Evolutionary conservation across 768 basidiomycete genomes (phyloP).

Genomic region (Russula vinacea): DNA sequence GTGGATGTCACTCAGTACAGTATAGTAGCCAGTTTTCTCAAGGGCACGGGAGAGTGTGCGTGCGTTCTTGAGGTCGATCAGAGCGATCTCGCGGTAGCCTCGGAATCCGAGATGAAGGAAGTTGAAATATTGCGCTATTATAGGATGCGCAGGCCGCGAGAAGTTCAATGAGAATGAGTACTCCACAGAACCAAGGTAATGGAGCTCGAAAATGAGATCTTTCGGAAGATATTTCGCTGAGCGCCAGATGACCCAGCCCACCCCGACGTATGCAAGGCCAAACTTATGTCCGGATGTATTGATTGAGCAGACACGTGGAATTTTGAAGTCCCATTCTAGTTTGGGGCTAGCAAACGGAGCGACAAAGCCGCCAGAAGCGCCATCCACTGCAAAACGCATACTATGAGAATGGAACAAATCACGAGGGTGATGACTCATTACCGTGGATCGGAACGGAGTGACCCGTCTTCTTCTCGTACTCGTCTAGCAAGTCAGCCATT

Average conservation of each 20-base stretch:
- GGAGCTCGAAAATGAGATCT: conserved; percentile 64
- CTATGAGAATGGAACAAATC: conserved; percentile 4
- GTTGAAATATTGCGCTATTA: conserved; percentile 62
- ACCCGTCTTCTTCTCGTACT: conserved; percentile 49
- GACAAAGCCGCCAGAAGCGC: conserved; percentile 58
- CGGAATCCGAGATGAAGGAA: conserved; percentile 59
- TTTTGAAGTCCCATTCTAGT: conserved; percentile 56
- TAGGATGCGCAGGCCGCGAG: conserved; percentile 58
- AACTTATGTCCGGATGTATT: conserved; percentile 62
- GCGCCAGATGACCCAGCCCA: conserved; percentile 68
- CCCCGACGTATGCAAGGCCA: conserved; percentile 52
- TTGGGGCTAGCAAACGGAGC: conserved; percentile 59
- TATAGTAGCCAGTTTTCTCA: conserved; percentile 52
- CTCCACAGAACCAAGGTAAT: conserved; percentile 56
- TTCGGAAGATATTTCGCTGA: conserved; percentile 56
- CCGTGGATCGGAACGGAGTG: conserved; percentile 45
- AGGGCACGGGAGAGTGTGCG: conserved; percentile 63
- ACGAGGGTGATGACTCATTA: conserved; percentile 8
- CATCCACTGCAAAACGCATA: conserved; percentile 43
- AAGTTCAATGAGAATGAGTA: conserved; percentile 72
- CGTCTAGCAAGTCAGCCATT: conserved; percentile 70
- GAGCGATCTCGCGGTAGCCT: conserved; percentile 48
- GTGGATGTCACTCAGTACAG: conserved; percentile 56
- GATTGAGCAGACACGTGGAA: conserved; percentile 58
- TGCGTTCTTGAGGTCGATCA: conserved; percentile 55